phyloP scores from a whole-genome alignment of 2,329 filamentous ascomycete species.

The Microthyrium microscopicum region DNA sequence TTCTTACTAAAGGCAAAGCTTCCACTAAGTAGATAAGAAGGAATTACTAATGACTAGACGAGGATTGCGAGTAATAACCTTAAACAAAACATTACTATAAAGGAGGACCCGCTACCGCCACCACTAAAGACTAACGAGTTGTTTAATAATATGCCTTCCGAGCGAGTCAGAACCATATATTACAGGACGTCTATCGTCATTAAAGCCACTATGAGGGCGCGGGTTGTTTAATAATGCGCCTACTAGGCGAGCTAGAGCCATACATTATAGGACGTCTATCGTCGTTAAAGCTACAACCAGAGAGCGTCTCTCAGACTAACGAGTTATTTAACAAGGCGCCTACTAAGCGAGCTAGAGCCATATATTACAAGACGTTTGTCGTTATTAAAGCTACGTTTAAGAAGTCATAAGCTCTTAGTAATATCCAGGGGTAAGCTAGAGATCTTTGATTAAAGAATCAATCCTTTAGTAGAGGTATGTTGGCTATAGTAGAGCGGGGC shows the following conservation, averaged over 20 bases:
- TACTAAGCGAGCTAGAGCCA: not conserved
- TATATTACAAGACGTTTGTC: slow-evolving; percentile 2
- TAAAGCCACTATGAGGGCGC: slow-evolving; percentile 2
- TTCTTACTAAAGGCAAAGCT: slow-evolving; percentile 7
- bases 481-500: slow-evolving; percentile 7
- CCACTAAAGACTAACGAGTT: slow-evolving; percentile 10
- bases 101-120: slow-evolving; percentile 9
- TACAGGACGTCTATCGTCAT: slow-evolving; percentile 10
- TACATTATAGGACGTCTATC: slow-evolving; percentile 9
- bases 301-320: slow-evolving; percentile 7
- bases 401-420: slow-evolving; percentile 11
- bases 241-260: not conserved
- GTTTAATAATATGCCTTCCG: slow-evolving; percentile 10
- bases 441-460: slow-evolving; percentile 8
- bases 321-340: slow-evolving; percentile 4
- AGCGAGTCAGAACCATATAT: slow-evolving; percentile 10
- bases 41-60: slow-evolving; percentile 10
- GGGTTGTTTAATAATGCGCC: slow-evolving; percentile 3
- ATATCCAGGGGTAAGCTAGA: slow-evolving; percentile 10
- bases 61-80: slow-evolving; percentile 10
- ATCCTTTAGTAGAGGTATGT: slow-evolving; percentile 3
- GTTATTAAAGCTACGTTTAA: slow-evolving; percentile 10
- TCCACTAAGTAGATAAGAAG: slow-evolving; percentile 8
- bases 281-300: slow-evolving; percentile 6
- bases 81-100: slow-evolving; percentile 11